These are phyloP conservation scores for Golubevia sp. DNA, from an alignment of 1,284 basidiomycete genomes.

Conservation along the genomic window DNA sequence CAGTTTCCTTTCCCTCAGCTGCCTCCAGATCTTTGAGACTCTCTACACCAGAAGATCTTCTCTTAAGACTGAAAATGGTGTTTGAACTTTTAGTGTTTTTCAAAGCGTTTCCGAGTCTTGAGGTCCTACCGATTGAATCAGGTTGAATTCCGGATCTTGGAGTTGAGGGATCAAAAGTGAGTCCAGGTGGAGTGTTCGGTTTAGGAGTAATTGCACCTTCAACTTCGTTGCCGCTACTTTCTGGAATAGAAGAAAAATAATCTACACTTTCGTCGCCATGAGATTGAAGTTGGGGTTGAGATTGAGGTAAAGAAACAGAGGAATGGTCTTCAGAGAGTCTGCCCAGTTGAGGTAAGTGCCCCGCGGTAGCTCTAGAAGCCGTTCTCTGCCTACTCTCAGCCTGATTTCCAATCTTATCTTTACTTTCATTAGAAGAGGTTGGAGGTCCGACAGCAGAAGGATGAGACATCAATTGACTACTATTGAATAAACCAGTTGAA, in stretches of 20 bases:
- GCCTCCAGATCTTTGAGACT: background rate
- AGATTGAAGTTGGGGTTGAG: background rate
- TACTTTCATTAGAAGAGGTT: background rate
- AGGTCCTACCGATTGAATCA: no score
- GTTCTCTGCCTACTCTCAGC: background rate
- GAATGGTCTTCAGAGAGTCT: background rate
- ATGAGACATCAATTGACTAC: no score
- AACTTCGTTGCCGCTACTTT: background rate
- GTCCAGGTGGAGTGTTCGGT: no score
- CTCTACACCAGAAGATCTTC: background rate
- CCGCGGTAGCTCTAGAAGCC: background rate
- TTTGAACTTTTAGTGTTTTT: no score
- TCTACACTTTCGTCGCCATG: background rate
- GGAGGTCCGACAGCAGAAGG: no score
- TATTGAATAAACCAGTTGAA: background rate
- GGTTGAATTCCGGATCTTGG: no score
- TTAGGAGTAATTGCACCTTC: background rate
- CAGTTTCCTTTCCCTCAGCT: background rate
- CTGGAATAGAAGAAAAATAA: background rate
- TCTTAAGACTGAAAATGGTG: no score
- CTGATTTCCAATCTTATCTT: background rate
- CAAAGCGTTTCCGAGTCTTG: no score
- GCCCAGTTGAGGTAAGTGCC: background rate
- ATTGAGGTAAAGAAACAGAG: background rate
- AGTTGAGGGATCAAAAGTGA: no score